Percentiles rank a stretch among this genome's conserved stretches.
phyloP scores from a whole-genome alignment of 2,329 filamentous ascomycete species.

The Hymenoscyphus repandus region DNA sequence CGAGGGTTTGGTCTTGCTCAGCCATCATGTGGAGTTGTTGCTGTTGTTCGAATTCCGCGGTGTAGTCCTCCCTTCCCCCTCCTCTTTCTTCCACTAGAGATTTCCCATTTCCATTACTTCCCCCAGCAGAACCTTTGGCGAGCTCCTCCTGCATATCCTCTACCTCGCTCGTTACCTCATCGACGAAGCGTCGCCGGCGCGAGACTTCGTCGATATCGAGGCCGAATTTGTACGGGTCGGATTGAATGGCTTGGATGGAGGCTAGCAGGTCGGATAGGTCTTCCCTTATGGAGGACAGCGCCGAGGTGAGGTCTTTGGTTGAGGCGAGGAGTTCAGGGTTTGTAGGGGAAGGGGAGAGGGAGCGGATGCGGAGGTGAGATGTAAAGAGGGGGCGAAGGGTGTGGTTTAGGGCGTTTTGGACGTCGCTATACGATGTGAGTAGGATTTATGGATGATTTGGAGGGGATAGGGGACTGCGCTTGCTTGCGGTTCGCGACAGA shows the following conservation, averaged over 20 bases:
- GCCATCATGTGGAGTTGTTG: constrained; percentile 88
- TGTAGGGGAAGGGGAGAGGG: constrained; percentile 59
- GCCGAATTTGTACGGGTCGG: constrained; percentile 81
- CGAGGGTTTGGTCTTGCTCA: constrained; percentile 89
- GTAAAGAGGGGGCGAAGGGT: constrained; percentile 77
- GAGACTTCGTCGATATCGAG: constrained; percentile 77
- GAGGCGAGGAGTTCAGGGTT: constrained; percentile 77
- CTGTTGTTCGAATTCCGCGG: constrained; percentile 82
- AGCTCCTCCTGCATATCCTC: constrained; percentile 86
- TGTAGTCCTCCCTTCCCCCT: constrained; percentile 40
- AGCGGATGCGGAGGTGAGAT: constrained; percentile 93
- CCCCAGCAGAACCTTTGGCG: constrained; percentile 35
- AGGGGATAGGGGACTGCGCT: constrained; percentile 3
- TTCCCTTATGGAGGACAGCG: constrained; percentile 65
- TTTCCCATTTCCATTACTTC: constrained; percentile 24
- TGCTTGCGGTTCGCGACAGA: no score
- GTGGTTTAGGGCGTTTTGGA: constrained; percentile 73
- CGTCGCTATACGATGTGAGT: constrained; percentile 58
- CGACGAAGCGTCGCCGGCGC: constrained; percentile 68
- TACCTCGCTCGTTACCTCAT: constrained; percentile 83
- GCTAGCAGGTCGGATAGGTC: constrained; percentile 86
- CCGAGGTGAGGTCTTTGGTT: constrained; percentile 59
- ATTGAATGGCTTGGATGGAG: constrained; percentile 81
- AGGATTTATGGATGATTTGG: neutral
- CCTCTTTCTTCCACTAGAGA: constrained; percentile 18